A percentile compares a stretch with the other conserved stretches of the same genome.
Conservation (phyloP, 2,329 filamentous ascomycete genomes). For the Trichoderma simmonsii region DNA sequence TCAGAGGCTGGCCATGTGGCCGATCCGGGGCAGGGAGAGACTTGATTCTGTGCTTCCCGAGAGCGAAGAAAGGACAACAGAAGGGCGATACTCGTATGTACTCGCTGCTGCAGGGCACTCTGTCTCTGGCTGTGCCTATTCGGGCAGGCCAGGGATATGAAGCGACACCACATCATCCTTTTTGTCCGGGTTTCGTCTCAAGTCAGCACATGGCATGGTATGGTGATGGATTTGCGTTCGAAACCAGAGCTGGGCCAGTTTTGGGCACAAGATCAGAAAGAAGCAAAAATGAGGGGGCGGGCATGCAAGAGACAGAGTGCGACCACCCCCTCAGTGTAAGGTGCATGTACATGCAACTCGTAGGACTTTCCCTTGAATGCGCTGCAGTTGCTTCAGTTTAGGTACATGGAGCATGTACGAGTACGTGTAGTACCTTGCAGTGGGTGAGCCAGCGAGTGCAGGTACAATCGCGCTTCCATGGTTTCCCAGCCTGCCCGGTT, state of each 20-base stretch:
- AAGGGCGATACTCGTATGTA: not conserved
- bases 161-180: not conserved
- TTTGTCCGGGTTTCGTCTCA: not conserved
- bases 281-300: constrained; percentile 9
- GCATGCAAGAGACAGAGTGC: not conserved
- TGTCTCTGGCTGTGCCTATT: not conserved
- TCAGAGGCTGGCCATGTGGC: constrained; percentile 12
- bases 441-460: not conserved
- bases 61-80: not conserved
- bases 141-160: not conserved
- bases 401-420: not conserved
- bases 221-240: not conserved
- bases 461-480: not conserved
- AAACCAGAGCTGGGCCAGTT: not conserved
- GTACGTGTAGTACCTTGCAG: not conserved
- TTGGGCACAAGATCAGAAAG: constrained; percentile 12
- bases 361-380: not conserved
- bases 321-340: not conserved
- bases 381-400: not conserved
- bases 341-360: not conserved
- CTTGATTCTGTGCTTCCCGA: not conserved
- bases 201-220: not conserved
- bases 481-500: not conserved
- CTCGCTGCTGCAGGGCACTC: no score
- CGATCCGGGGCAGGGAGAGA: not conserved